phyloP scores from a whole-genome alignment of 768 basidiomycete genomes.

The Rhizopogon vesiculosus region DNA sequence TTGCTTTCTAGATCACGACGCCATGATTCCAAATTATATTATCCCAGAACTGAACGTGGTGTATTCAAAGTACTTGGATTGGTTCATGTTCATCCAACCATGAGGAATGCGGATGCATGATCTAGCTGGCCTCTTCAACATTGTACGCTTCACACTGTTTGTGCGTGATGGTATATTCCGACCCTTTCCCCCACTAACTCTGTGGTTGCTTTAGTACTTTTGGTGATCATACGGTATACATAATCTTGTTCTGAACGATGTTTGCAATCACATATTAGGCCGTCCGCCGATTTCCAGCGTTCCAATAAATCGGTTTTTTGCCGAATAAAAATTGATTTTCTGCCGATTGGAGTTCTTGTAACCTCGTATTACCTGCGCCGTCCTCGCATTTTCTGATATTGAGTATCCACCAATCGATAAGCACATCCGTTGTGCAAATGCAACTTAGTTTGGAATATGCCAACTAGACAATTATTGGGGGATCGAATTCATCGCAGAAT shows the following conservation, averaged over 20 bases:
- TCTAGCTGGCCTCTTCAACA: not conserved
- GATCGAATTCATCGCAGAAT: no score
- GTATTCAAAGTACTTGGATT: conserved; percentile 70
- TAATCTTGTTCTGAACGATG: not conserved
- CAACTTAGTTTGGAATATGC: no score
- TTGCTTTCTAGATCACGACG: conserved; percentile 45
- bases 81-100: conserved; percentile 63
- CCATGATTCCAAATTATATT: conserved; percentile 55
- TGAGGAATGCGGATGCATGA: conserved; percentile 67
- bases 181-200: not conserved
- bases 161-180: not conserved
- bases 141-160: not conserved
- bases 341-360: no score
- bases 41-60: conserved; percentile 63
- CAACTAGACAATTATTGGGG: not conserved
- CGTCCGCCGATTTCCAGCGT: not conserved
- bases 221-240: not conserved
- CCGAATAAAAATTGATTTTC: no score
- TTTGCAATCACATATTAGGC: not conserved
- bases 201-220: not conserved
- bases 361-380: no score
- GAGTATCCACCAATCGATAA: no score
- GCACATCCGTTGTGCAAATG: no score
- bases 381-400: no score
- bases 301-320: not conserved